Percentiles rank a stretch among this genome's conserved stretches.
These are phyloP conservation scores for Apiospora marii DNA, from an alignment of 2,329 filamentous ascomycete genomes.

Conservation along the genomic window DNA sequence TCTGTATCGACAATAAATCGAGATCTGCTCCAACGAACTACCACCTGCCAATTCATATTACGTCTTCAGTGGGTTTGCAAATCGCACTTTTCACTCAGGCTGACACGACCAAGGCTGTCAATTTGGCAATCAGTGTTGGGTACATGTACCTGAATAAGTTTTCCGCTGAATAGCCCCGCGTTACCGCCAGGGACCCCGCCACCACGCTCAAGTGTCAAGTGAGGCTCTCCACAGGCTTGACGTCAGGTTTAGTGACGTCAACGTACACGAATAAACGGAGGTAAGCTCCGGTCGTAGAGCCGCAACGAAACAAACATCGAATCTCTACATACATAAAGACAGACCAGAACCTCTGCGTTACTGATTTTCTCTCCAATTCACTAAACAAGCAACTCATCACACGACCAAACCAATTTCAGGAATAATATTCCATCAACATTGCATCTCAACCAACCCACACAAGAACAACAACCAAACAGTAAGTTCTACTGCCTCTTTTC, in stretches of 20 bases:
- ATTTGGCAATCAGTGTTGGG: background rate
- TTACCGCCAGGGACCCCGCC: background rate
- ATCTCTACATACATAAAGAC: conserved; percentile 15
- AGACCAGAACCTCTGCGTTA: background rate
- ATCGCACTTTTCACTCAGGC: background rate
- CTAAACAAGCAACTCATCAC: conserved; percentile 12
- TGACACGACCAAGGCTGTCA: background rate
- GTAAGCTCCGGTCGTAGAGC: conserved; percentile 5
- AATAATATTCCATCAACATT: background rate
- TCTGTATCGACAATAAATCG: background rate
- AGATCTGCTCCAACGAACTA: background rate
- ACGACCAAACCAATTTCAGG: background rate
- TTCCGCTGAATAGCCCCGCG: conserved; percentile 15
- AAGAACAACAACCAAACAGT: conserved; percentile 4
- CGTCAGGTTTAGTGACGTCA: conserved; percentile 12
- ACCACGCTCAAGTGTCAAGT: background rate
- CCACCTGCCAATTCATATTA: conserved; percentile 2
- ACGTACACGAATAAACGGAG: background rate
- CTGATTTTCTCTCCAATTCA: background rate
- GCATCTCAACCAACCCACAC: background rate
- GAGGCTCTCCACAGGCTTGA: conserved; percentile 13
- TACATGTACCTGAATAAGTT: background rate
- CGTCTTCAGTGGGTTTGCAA: conserved; percentile 16
- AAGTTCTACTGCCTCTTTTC: background rate
- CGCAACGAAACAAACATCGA: background rate